Evolutionary conservation across 257 asterid genomes (phyloP).

Genomic region (Pogostemon cablin): DNA sequence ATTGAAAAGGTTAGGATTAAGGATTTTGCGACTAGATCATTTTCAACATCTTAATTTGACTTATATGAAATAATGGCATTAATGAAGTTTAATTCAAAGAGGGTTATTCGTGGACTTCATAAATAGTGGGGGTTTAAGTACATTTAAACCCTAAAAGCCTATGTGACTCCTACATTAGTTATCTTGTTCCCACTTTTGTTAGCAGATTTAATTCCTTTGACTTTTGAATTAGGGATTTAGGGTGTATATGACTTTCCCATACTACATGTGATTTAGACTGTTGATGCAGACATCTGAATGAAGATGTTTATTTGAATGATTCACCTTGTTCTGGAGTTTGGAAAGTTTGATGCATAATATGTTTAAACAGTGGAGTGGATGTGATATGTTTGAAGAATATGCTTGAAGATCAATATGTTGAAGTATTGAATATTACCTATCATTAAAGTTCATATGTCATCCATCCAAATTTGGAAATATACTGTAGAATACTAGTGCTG

Average conservation of each 20-base stretch:
- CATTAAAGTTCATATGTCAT: not conserved
- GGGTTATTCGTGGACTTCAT: too few relatives aligned
- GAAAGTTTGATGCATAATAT: not conserved
- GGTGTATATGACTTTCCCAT: too few relatives aligned
- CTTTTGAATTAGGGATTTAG: too few relatives aligned
- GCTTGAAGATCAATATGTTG: conserved; percentile 15
- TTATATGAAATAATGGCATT: not conserved
- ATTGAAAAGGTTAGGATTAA: not conserved
- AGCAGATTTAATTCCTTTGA: too few relatives aligned
- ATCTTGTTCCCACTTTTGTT: too few relatives aligned
- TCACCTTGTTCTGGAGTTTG: not conserved
- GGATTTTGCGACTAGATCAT: not conserved
- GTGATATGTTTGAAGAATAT: not conserved
- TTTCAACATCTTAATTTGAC: not conserved
- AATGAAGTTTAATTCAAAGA: too few relatives aligned
- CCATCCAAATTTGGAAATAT: not conserved
- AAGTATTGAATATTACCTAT: not conserved
- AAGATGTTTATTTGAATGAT: too few relatives aligned
- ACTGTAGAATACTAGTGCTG: conserved; percentile 8
- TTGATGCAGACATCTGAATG: too few relatives aligned
- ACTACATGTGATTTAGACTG: too few relatives aligned
- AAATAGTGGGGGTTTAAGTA: too few relatives aligned
- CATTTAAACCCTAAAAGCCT: too few relatives aligned
- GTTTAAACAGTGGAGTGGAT: not conserved
- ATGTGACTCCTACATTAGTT: too few relatives aligned